Percentiles rank a stretch among this genome's conserved stretches.
phyloP scores from a whole-genome alignment of 1,139 yeast species.

The Trichomonascaceae sp. region DNA sequence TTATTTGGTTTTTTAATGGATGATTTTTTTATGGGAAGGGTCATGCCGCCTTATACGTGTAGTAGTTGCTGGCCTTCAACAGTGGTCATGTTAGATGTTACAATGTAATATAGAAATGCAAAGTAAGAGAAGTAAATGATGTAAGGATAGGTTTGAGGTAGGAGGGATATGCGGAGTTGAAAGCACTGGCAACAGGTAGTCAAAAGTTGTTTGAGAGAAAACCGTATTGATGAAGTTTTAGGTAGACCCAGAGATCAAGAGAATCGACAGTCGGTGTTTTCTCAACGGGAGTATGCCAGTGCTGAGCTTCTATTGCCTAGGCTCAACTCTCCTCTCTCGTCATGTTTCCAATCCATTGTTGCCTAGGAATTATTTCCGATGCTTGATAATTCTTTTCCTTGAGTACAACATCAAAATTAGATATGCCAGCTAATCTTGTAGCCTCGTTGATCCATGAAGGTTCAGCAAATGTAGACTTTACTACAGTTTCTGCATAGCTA shows the following conservation, averaged over 20 bases:
- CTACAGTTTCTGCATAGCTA: background rate
- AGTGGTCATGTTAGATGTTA: slow-evolving; percentile 17
- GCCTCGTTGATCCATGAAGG: slow-evolving; percentile 4
- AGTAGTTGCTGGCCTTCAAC: slow-evolving; percentile 18
- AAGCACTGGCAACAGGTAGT: no score
- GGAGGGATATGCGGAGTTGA: no score
- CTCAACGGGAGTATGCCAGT: no score
- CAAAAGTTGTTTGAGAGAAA: no score
- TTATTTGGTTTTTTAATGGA: slow-evolving; percentile 6
- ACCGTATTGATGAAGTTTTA: no score
- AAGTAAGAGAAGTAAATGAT: slow-evolving; percentile 58
- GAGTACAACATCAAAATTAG: background rate
- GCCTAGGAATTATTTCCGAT: background rate
- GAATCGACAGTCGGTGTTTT: no score
- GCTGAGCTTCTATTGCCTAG: no score
- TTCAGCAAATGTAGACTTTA: background rate
- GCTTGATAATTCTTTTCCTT: slow-evolving; percentile 1
- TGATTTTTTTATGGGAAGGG: background rate
- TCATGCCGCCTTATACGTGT: background rate
- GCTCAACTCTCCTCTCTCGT: background rate
- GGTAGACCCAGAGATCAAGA: no score
- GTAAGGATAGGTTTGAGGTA: slow-evolving; percentile 44
- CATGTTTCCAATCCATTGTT: background rate
- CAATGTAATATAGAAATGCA: background rate
- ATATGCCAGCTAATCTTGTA: background rate